phyloP scores from a whole-genome alignment of 768 basidiomycete genomes.

The Pleurotus djamor region DNA sequence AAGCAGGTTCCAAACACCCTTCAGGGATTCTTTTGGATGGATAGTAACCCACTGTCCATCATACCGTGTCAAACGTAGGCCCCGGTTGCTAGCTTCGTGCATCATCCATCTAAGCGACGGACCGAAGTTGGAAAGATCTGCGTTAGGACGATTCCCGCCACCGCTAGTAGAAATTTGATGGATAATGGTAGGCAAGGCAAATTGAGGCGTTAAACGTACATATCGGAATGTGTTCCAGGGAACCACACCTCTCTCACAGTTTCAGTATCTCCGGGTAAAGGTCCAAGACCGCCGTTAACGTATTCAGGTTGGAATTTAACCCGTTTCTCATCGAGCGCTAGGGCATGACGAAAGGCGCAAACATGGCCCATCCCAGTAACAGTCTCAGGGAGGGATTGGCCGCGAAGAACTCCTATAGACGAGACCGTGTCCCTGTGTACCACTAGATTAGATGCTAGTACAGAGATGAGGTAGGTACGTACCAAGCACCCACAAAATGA shows the following conservation, averaged over 20 bases:
- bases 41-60: no score
- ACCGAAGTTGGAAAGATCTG: not conserved
- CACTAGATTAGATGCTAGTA: not conserved
- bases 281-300: constrained; percentile 19
- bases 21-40: no score
- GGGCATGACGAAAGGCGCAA: constrained; percentile 38
- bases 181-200: not conserved
- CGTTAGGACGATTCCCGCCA: not conserved
- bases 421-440: constrained; percentile 40
- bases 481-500: constrained; percentile 42
- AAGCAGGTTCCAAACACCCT: no score
- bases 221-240: constrained; percentile 33
- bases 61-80: not conserved
- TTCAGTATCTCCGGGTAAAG: constrained; percentile 7
- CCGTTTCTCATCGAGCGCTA: constrained; percentile 43
- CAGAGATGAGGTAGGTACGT: not conserved
- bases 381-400: constrained; percentile 24
- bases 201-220: constrained; percentile 19
- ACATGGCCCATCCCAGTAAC: constrained; percentile 19
- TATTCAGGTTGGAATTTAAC: constrained; percentile 44
- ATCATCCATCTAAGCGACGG: constrained; percentile 6
- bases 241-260: constrained; percentile 42
- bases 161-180: constrained; percentile 1
- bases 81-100: constrained; percentile 1
- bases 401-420: constrained; percentile 32